These are phyloP conservation scores for Coniella lustricola DNA, from an alignment of 2,329 filamentous ascomycete genomes.

Conservation along the genomic window DNA sequence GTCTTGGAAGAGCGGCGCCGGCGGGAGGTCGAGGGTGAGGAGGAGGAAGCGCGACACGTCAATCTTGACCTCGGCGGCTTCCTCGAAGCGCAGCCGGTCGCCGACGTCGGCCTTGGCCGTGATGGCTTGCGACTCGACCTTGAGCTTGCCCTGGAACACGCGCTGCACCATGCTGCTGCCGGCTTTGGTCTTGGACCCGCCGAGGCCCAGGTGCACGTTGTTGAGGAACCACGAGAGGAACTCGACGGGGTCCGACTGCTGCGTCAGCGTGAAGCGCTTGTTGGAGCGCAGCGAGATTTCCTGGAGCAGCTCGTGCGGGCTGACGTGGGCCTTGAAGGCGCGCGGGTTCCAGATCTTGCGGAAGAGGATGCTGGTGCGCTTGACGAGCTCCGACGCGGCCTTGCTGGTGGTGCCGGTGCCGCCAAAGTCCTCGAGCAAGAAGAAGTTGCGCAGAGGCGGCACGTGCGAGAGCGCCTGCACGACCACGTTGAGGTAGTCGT, in stretches of 20 bases:
- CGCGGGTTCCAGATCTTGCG: constrained; percentile 98
- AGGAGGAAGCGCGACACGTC: constrained; percentile 79
- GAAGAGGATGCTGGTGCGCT: constrained; percentile 81
- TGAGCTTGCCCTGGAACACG: constrained; percentile 87
- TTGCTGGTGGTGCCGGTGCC: constrained; percentile 24
- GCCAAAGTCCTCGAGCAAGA: constrained; percentile 78
- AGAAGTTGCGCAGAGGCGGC: constrained; percentile 79
- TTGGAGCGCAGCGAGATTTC: constrained; percentile 85
- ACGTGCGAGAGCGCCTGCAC: constrained; percentile 90
- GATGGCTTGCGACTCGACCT: constrained; percentile 89
- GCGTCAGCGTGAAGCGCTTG: constrained; percentile 85
- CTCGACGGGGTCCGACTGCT: constrained; percentile 91
- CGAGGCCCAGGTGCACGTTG: constrained; percentile 84
- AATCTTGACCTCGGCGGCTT: constrained; percentile 73
- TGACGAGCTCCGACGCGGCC: constrained; percentile 67
- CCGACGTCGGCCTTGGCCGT: constrained; percentile 82
- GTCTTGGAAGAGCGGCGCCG: constrained; percentile 92
- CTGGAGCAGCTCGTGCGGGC: constrained; percentile 92
- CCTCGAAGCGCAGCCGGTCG: constrained; percentile 87
- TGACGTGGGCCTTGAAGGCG: constrained; percentile 94
- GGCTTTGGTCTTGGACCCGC: constrained; percentile 81
- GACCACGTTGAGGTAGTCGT: constrained; percentile 96
- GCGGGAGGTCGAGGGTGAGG: constrained; percentile 84
- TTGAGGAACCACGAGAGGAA: constrained; percentile 98
- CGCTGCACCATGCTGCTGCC: constrained; percentile 81